Conservation (phyloP, 192 early-diverging fungal species). For the Thoreauomyces humboldtii region DNA sequence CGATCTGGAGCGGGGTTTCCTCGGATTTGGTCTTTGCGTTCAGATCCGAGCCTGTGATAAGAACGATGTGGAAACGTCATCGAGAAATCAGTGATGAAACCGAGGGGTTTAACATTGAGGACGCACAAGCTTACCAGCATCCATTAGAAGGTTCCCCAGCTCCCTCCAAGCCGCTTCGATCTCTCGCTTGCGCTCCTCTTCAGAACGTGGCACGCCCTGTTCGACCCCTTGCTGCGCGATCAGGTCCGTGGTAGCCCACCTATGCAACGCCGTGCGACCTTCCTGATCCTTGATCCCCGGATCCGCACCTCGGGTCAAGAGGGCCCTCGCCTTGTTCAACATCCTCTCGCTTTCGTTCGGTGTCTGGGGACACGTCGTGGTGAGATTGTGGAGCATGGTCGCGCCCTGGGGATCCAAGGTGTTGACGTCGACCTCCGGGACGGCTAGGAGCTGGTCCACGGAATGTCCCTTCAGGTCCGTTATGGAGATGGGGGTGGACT, state of each 20-base stretch:
- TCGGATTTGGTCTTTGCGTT: constrained; percentile 8
- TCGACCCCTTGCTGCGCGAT: too few species aligned
- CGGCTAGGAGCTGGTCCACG: constrained; percentile 36
- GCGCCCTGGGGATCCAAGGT: constrained; percentile 47
- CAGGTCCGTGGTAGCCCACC: constrained; percentile 6
- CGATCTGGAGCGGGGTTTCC: constrained; percentile 7
- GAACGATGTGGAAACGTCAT: too few species aligned
- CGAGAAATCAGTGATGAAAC: too few species aligned
- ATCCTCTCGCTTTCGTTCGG: constrained; percentile 29
- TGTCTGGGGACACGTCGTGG: not conserved
- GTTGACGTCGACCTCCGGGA: constrained; percentile 39
- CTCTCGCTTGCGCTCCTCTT: not conserved
- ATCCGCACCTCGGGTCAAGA: constrained; percentile 38
- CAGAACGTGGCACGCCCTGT: too few species aligned
- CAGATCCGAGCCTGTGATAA: constrained; percentile 11
- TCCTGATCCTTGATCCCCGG: constrained; percentile 34
- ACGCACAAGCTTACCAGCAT: not conserved
- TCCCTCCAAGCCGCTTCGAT: not conserved
- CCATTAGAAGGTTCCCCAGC: not conserved
- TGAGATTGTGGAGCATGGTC: constrained; percentile 45
- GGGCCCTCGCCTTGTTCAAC: constrained; percentile 15
- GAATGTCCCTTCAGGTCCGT: constrained; percentile 46
- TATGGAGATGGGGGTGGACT: constrained; percentile 47
- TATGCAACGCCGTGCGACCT: constrained; percentile 33
- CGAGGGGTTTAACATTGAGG: too few species aligned